phyloP scores from a whole-genome alignment of 495 filamentous ascomycete species.

The Cetradonia linearis region DNA sequence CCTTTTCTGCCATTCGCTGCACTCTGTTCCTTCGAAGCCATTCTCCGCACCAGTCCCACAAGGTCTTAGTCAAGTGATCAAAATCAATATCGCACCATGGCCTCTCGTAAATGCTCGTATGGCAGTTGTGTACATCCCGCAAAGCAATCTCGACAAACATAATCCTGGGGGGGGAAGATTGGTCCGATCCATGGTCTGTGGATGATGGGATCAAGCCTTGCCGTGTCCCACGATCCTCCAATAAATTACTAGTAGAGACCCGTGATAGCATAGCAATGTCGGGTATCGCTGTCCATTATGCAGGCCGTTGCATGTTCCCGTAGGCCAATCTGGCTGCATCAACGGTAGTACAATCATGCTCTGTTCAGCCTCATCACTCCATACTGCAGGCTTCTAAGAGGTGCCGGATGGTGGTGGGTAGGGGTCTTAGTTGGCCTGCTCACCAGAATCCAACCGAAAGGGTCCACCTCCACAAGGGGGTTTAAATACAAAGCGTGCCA shows the following conservation, averaged over 20 bases:
- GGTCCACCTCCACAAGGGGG: too few relatives aligned
- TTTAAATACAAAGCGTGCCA: too few relatives aligned
- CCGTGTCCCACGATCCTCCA: background rate
- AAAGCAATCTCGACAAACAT: background rate
- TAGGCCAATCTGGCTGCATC: slow-evolving; percentile 11
- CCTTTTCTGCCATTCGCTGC: background rate
- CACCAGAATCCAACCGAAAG: slow-evolving; percentile 7
- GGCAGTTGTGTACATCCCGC: background rate
- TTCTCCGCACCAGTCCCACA: slow-evolving; percentile 13
- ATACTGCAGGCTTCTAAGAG: slow-evolving; percentile 6
- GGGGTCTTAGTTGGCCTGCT: background rate
- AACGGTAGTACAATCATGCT: slow-evolving; percentile 1
- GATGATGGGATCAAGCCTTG: slow-evolving; percentile 1
- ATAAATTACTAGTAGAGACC: background rate
- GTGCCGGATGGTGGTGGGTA: background rate
- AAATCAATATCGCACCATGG: background rate
- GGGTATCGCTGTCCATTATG: slow-evolving; percentile 10
- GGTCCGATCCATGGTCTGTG: background rate
- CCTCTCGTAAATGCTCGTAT: slow-evolving; percentile 1
- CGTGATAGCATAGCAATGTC: background rate
- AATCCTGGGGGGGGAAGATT: background rate
- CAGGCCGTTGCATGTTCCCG: slow-evolving; percentile 13
- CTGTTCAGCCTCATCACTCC: slow-evolving; percentile 6
- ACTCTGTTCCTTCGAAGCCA: background rate
- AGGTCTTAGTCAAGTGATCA: slow-evolving; percentile 10